Evolutionary conservation across 805 yeast genomes (phyloP).

Genomic region (Debaryomyces prosopidis): DNA sequence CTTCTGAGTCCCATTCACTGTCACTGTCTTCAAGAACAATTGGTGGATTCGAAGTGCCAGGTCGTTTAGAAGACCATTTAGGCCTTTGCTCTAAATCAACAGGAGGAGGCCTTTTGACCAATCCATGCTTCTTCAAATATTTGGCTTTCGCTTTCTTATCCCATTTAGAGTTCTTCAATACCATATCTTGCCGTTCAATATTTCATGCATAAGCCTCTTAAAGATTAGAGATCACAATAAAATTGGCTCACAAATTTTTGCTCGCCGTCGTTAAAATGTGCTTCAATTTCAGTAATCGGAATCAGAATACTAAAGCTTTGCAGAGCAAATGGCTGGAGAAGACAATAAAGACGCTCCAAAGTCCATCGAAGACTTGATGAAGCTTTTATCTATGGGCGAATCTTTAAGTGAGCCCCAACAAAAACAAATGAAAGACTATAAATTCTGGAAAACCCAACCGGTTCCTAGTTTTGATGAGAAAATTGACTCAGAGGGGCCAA

Average conservation of each 20-base stretch:
- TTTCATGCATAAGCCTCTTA: not conserved
- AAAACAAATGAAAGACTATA: conserved; percentile 83
- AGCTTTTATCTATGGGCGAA: conserved; percentile 53
- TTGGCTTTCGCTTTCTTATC: conserved; percentile 42
- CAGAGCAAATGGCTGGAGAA: conserved; percentile 8
- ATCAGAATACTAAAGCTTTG: no score
- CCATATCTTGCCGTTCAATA: conserved; percentile 24
- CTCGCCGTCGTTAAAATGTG: no score
- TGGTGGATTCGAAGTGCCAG: conserved; percentile 5
- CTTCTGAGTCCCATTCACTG: conserved; percentile 41
- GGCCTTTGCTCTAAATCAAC: conserved; percentile 13
- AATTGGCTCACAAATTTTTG: no score
- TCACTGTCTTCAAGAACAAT: conserved; percentile 28
- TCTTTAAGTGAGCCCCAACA: conserved; percentile 57
- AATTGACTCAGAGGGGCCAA: conserved; percentile 74
- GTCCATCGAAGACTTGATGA: conserved; percentile 60
- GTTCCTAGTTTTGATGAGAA: conserved; percentile 76
- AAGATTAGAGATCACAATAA: no score
- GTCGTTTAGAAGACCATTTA: conserved; percentile 37
- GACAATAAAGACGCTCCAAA: conserved; percentile 21
- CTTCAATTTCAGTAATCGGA: no score
- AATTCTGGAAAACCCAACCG: conserved; percentile 98
- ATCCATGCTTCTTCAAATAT: conserved; percentile 44
- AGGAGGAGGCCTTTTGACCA: conserved; percentile 14
- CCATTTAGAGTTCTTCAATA: conserved; percentile 44